Percentiles rank a stretch among this genome's conserved stretches.
Evolutionary conservation across 1,284 basidiomycete species (phyloP).

Genomic region (Sporisorium sorghi): DNA sequence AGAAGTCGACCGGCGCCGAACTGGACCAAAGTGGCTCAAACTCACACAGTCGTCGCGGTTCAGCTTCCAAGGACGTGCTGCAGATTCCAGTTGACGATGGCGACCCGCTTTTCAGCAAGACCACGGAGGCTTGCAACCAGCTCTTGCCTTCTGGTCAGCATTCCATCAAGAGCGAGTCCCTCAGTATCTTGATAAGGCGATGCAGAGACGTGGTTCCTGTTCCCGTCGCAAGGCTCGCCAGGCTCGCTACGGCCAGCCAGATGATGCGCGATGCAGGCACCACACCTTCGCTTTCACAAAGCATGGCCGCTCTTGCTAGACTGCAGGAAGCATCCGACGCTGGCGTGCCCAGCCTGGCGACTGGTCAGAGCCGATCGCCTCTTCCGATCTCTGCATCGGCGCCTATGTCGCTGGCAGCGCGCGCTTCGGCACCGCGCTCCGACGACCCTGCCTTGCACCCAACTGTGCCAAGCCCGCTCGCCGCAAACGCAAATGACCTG

Average conservation of each 20-base stretch:
- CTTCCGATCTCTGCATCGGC: slow-evolving; percentile 25
- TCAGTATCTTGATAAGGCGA: slow-evolving; percentile 54
- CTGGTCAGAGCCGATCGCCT: background rate
- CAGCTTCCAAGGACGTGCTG: slow-evolving; percentile 14
- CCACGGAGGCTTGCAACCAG: slow-evolving; percentile 33
- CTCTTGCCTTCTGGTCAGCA: slow-evolving; percentile 26
- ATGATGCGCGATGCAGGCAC: slow-evolving; percentile 18
- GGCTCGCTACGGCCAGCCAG: slow-evolving; percentile 42
- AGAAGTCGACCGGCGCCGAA: slow-evolving; percentile 26
- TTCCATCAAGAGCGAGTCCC: slow-evolving; percentile 49
- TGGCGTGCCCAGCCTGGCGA: background rate
- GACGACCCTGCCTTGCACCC: background rate
- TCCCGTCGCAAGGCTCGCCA: slow-evolving; percentile 63
- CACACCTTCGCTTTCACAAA: slow-evolving; percentile 29
- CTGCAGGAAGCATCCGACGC: slow-evolving; percentile 11
- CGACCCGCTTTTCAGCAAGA: slow-evolving; percentile 33
- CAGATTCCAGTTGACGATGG: background rate
- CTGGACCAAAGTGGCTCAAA: slow-evolving; percentile 1
- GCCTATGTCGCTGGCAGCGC: slow-evolving; percentile 11
- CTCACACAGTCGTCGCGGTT: slow-evolving; percentile 14
- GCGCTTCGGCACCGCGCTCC: background rate
- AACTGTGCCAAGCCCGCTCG: background rate
- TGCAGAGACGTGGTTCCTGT: slow-evolving; percentile 67
- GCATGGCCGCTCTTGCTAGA: slow-evolving; percentile 25
- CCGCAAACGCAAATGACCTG: background rate